Conservation (phyloP, 2,329 filamentous ascomycete genomes). For the Acrocalymma vagum region DNA sequence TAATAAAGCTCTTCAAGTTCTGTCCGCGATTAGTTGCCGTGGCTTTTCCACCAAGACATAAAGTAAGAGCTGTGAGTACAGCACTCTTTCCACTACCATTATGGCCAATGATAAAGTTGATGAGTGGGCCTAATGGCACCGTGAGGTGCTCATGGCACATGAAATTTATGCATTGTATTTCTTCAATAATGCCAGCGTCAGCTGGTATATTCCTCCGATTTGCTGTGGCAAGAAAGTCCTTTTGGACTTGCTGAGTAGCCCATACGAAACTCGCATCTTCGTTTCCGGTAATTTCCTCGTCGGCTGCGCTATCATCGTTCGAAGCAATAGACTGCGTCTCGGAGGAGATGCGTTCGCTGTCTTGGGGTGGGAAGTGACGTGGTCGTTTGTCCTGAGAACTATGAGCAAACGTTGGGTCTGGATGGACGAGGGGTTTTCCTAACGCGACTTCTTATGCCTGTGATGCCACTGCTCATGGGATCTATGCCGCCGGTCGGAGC, state of each 20-base stretch:
- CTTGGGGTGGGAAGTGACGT: slow-evolving; percentile 30
- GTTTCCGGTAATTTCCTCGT: slow-evolving; percentile 23
- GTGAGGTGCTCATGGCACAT: slow-evolving; percentile 91
- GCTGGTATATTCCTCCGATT: slow-evolving; percentile 70
- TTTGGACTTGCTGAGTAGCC: slow-evolving; percentile 40
- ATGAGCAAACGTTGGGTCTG: slow-evolving; percentile 16
- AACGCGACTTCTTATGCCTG: slow-evolving; percentile 26
- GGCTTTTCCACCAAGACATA: slow-evolving; percentile 95
- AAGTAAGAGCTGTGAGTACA: slow-evolving; percentile 87
- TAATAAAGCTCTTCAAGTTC: slow-evolving; percentile 89
- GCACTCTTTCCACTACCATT: slow-evolving; percentile 99
- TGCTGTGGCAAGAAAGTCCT: slow-evolving; percentile 27
- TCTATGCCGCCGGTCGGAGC: slow-evolving; percentile 29
- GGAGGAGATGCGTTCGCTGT: slow-evolving; percentile 25
- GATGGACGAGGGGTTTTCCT: slow-evolving; percentile 11
- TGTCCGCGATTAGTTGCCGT: slow-evolving; percentile 91
- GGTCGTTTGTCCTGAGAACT: slow-evolving; percentile 38
- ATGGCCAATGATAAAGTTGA: slow-evolving; percentile 98
- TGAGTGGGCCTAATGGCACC: slow-evolving; percentile 87
- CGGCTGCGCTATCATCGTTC: slow-evolving; percentile 17
- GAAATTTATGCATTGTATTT: slow-evolving; percentile 88
- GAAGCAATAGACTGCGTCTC: slow-evolving; percentile 17
- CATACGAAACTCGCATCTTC: slow-evolving; percentile 28
- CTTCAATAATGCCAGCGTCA: slow-evolving; percentile 87
- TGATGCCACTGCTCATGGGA: slow-evolving; percentile 11